Evolutionary conservation across 2,329 filamentous ascomycete species (phyloP), one percentile per base, ranked within the genome.

Genomic region (Cladosporium colombiae): DNA sequence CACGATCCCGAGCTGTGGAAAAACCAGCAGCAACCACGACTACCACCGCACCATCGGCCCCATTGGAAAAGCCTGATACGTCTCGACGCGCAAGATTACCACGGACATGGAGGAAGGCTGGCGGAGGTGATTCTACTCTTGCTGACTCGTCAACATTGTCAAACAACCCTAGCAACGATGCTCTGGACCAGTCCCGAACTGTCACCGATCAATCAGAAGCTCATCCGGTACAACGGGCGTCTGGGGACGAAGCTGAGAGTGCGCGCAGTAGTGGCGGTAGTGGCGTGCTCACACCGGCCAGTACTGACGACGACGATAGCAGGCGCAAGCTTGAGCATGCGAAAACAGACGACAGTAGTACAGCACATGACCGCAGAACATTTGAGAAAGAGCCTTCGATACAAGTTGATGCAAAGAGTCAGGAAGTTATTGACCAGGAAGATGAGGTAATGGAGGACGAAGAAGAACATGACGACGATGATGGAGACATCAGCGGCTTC

Each of bases 31-130:
- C 16, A 35, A 29, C 2, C 6, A 53, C 44, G 6, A 52, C 44
- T 18, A 27, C 10, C 6, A 46, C 8, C n/a, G 49, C 10, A 3
- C 56, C 40, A 3, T 46, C 31, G 10, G 37, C 49, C 1, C 5
- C 29, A 70, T 10, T 29, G 18, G 74, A 75, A 23, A 72, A 77
- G 37, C 68, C 72, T 55, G 69, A 68, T 2, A 76, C 73, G 46
- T 77, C 79, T 64, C 70, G 74, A 23, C 76, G 80, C 33, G 70
- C 76, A 18, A 81, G 81, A 65, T 73, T 80, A 31, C 77, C 79
- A 40, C 74, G 75, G 18, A 80, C 79, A 3, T 80, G 80, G 77
- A 78, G 80, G 50, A 74, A 78, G n/a, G 77, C 71, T 23, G 79
- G 74, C 40, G 75, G 73, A 5, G 76, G 70, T 58, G 72, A 80